A percentile compares a stretch with the other conserved stretches of the same genome.
These are phyloP conservation scores for Infundibulicybe gibba DNA, from an alignment of 768 basidiomycete species.

Conservation along the genomic window DNA sequence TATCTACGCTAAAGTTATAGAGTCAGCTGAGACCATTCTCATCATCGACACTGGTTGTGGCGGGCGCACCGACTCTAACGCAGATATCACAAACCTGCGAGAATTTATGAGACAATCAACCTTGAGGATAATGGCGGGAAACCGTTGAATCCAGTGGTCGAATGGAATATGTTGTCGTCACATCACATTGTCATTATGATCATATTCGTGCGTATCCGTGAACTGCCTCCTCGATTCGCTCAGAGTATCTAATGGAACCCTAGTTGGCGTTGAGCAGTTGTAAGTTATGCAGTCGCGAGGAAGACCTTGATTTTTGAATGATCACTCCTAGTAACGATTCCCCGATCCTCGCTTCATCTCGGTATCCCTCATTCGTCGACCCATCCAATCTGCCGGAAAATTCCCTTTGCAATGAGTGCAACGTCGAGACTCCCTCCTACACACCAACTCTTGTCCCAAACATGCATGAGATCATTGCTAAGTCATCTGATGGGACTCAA, in stretches of 20 bases:
- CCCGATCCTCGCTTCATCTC: conserved; percentile 43
- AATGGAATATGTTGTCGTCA: conserved; percentile 43
- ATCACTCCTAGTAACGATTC: conserved; percentile 29
- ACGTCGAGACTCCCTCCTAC: conserved; percentile 41
- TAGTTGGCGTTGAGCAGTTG: conserved; percentile 52
- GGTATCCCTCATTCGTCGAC: conserved; percentile 41
- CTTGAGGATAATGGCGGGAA: conserved; percentile 36
- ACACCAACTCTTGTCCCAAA: conserved; percentile 43
- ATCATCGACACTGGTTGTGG: conserved; percentile 56
- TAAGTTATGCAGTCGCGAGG: conserved; percentile 11
- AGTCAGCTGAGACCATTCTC: conserved; percentile 35
- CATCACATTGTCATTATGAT: conserved; percentile 56
- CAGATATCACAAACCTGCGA: conserved; percentile 38
- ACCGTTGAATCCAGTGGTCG: conserved; percentile 40
- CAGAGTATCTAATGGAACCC: neutral
- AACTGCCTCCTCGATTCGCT: neutral
- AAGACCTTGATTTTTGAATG: too few relatives aligned
- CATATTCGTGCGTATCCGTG: conserved; percentile 45
- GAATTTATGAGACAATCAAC: conserved; percentile 45
- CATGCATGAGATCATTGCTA: conserved; percentile 22
- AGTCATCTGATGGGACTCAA: conserved; percentile 12
- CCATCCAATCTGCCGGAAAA: conserved; percentile 34
- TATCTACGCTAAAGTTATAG: conserved; percentile 48
- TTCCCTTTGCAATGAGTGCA: conserved; percentile 40
- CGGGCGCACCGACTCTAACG: conserved; percentile 37